Conservation (phyloP, 306 rosid genomes). For the Calophaca sinica region DNA sequence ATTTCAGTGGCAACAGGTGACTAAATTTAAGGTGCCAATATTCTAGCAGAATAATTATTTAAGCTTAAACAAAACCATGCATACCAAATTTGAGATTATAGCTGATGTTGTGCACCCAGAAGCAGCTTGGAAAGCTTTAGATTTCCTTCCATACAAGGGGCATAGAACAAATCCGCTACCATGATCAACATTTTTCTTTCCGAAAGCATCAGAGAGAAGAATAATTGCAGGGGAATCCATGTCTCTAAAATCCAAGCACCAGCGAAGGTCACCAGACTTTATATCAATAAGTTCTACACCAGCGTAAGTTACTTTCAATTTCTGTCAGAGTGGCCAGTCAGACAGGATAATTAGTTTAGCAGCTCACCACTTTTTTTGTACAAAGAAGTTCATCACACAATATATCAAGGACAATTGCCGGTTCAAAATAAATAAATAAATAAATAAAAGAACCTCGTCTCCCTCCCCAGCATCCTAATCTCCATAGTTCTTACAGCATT, state of each 20-base stretch:
- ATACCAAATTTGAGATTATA: conserved; percentile 87
- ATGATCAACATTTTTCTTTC: conserved; percentile 73
- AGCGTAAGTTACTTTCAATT: conserved; percentile 81
- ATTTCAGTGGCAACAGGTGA: conserved; percentile 36
- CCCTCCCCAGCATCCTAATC: conserved; percentile 8
- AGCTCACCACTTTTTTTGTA: background rate
- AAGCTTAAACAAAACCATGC: conserved; percentile 38
- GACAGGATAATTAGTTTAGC: conserved; percentile 41
- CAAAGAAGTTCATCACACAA: conserved; percentile 18
- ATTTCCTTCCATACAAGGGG: conserved; percentile 93
- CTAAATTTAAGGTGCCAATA: conserved; percentile 39
- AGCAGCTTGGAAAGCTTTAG: conserved; percentile 96
- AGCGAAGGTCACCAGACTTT: conserved; percentile 90
- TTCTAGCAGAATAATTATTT: conserved; percentile 8
- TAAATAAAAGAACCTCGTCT: background rate
- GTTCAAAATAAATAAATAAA: background rate
- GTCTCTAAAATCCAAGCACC: conserved; percentile 99
- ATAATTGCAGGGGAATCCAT: conserved; percentile 88
- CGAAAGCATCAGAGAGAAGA: conserved; percentile 77
- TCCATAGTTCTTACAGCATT: conserved; percentile 34
- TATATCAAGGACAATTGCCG: background rate
- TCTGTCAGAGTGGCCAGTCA: conserved; percentile 66
- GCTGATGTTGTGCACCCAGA: conserved; percentile 82
- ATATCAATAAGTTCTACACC: conserved; percentile 87
- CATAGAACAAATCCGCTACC: conserved; percentile 94